A percentile compares a stretch with the other conserved stretches of the same genome.
Conservation (phyloP, 78 protist genomes). For the slime mould (Dictyostelium discoideum) region dicty_2.7 NC_007089.4:3779001-3779500, state of each 20-base stretch:
- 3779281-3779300: too few species aligned
- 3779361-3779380: too few species aligned
- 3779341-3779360: too few species aligned
- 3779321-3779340: too few species aligned
- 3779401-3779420: too few species aligned
- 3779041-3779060: background rate
- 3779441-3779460: too few species aligned
- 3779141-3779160: background rate
- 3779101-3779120: background rate
- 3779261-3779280: too few species aligned
- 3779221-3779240: background rate
- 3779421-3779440: too few species aligned
- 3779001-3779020: background rate
- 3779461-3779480: too few species aligned
- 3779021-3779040: background rate
- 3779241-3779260: background rate
- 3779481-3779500: too few species aligned
- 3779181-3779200: background rate
- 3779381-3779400: too few species aligned
- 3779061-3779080: background rate
- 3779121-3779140: background rate
- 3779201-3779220: background rate
- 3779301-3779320: too few species aligned
- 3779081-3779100: background rate
- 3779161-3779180: background rate